These are phyloP conservation scores for Picea engelmannii DNA, from an alignment of 83 land plant species.

Conservation along the genomic window DNA sequence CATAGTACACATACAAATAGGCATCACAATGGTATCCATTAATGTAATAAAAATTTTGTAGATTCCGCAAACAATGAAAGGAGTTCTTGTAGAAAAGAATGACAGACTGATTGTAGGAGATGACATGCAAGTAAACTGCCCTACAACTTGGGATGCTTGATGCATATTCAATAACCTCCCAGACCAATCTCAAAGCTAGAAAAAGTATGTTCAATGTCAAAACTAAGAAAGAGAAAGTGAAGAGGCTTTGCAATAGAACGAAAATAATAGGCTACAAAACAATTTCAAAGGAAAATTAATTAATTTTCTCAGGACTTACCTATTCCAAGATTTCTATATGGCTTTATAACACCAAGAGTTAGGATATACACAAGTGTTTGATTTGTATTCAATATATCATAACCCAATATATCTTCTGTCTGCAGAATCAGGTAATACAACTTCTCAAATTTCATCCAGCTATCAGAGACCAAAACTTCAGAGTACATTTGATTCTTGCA, in stretches of 20 bases:
- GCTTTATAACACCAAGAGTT: constrained; percentile 89
- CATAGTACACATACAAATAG: constrained; percentile 85
- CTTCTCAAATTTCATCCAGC: neutral
- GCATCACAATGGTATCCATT: constrained; percentile 88
- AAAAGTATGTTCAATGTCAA: constrained; percentile 12
- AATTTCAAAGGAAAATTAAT: neutral
- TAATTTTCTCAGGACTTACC: constrained; percentile 37
- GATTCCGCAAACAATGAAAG: constrained; percentile 79
- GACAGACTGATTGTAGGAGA: constrained; percentile 84
- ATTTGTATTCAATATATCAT: constrained; percentile 61
- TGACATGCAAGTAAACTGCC: constrained; percentile 96
- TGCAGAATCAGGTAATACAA: constrained; percentile 24
- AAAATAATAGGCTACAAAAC: neutral
- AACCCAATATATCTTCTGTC: constrained; percentile 77
- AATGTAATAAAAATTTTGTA: constrained; percentile 82
- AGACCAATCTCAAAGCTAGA: constrained; percentile 84
- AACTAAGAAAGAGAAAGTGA: neutral
- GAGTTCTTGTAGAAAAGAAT: constrained; percentile 83
- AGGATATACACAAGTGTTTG: constrained; percentile 83
- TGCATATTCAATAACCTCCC: constrained; percentile 89
- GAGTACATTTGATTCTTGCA: neutral
- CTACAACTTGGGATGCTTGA: constrained; percentile 67
- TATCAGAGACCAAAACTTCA: neutral
- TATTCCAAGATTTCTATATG: constrained; percentile 88
- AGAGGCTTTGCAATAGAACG: neutral